These are phyloP conservation scores for Begonia loranthoides DNA, from an alignment of 306 rosid species.

Conservation along the genomic window DNA sequence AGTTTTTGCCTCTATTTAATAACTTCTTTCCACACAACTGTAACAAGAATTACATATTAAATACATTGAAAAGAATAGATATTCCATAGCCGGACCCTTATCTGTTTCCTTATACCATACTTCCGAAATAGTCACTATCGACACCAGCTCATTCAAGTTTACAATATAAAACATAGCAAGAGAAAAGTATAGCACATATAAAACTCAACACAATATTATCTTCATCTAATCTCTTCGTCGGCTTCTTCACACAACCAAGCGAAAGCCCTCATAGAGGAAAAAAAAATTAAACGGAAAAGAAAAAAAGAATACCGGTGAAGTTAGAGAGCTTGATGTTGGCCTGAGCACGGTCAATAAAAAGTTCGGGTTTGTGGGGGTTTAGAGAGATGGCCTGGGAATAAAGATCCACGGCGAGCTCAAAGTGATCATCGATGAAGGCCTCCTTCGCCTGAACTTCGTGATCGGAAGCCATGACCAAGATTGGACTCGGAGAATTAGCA, in stretches of 20 bases:
- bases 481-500: neutral
- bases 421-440: slow-evolving; percentile 83
- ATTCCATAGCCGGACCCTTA: neutral
- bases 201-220: neutral
- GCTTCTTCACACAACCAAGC: neutral
- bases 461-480: slow-evolving; percentile 65
- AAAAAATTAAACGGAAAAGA: neutral
- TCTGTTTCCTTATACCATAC: neutral
- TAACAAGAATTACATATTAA: too few species aligned
- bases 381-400: slow-evolving; percentile 49
- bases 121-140: neutral
- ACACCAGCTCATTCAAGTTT: too few species aligned
- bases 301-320: slow-evolving; percentile 33
- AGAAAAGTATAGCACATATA: neutral
- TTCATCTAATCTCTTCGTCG: neutral
- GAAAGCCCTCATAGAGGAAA: neutral
- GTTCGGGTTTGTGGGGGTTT: slow-evolving; percentile 42
- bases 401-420: slow-evolving; percentile 49
- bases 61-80: neutral
- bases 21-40: too few species aligned
- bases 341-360: slow-evolving; percentile 75
- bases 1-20: too few species aligned
- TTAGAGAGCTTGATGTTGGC: slow-evolving; percentile 66
- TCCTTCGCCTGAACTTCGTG: slow-evolving; percentile 54
- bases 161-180: neutral